These are phyloP conservation scores for Talaromyces sp. DNA, from an alignment of 2,329 filamentous ascomycete species.

Conservation along the genomic window DNA sequence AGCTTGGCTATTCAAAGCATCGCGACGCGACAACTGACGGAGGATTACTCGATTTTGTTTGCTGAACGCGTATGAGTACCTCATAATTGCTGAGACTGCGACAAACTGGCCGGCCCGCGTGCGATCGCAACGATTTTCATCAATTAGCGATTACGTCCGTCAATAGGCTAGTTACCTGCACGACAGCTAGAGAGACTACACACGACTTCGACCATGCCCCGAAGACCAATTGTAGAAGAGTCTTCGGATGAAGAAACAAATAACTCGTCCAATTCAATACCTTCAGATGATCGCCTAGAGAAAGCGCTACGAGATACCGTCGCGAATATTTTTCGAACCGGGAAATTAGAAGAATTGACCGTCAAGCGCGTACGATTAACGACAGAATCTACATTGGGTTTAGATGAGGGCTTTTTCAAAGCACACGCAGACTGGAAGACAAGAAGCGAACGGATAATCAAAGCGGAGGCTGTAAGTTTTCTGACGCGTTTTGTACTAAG, in stretches of 20 bases:
- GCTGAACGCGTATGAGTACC: background rate
- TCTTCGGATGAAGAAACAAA: slow-evolving; percentile 29
- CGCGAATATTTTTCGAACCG: slow-evolving; percentile 30
- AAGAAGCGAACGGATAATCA: slow-evolving; percentile 50
- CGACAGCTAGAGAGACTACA: background rate
- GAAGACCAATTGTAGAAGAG: slow-evolving; percentile 28
- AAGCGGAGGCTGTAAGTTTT: slow-evolving; percentile 44
- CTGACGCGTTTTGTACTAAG: background rate
- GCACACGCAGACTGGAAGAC: slow-evolving; percentile 50
- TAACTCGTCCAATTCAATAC: slow-evolving; percentile 14
- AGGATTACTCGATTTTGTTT: background rate
- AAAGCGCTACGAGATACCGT: slow-evolving; percentile 36
- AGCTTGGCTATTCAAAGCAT: background rate
- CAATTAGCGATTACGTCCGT: background rate
- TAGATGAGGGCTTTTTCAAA: slow-evolving; percentile 54
- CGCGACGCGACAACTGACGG: background rate
- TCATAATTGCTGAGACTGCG: background rate
- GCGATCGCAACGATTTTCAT: background rate
- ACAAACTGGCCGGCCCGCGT: background rate
- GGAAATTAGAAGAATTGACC: slow-evolving; percentile 50
- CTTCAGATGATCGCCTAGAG: slow-evolving; percentile 34
- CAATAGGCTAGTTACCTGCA: background rate
- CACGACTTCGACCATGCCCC: slow-evolving; percentile 23
- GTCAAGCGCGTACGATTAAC: slow-evolving; percentile 52
- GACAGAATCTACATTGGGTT: slow-evolving; percentile 48